A percentile compares a stretch with the other conserved stretches of the same genome.
phyloP scores from a whole-genome alignment of 169 alveolate species.

The Toxoplasma gondii region DNA sequence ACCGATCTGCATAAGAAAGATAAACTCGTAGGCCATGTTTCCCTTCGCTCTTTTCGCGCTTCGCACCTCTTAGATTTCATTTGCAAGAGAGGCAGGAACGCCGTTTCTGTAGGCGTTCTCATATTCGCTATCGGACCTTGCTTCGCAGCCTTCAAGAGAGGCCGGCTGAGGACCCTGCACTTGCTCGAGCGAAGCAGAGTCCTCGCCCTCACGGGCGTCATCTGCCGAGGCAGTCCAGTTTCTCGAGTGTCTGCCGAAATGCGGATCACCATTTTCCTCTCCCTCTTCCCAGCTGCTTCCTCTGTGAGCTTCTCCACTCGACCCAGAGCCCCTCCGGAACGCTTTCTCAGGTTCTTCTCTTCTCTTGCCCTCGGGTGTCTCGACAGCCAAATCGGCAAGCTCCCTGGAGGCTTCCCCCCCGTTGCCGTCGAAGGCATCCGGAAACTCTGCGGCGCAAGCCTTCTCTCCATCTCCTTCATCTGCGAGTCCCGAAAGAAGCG shows the following conservation, averaged over 20 bases:
- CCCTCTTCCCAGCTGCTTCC: background rate
- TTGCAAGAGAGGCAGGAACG: background rate
- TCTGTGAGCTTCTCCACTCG: background rate
- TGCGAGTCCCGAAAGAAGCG: background rate
- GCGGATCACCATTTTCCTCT: background rate
- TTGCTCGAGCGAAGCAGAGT: background rate
- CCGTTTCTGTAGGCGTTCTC: background rate
- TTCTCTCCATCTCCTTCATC: background rate
- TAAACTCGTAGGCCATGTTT: too few relatives aligned
- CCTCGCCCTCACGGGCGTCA: constrained; percentile 1
- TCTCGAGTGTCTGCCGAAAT: background rate
- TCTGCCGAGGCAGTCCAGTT: constrained; percentile 13
- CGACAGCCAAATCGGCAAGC: background rate
- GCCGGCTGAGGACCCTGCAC: background rate
- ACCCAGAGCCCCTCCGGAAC: background rate
- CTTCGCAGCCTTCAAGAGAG: background rate
- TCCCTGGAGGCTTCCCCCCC: background rate
- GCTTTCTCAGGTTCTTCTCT: background rate
- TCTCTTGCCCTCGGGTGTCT: background rate
- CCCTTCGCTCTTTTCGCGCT: background rate
- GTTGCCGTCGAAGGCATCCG: background rate
- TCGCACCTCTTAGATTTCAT: background rate
- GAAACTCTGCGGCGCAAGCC: background rate
- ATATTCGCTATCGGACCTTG: background rate
- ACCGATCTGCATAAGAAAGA: too few relatives aligned